Conservation (phyloP, 257 asterid species). For the Forsythia suspensa region DNA sequence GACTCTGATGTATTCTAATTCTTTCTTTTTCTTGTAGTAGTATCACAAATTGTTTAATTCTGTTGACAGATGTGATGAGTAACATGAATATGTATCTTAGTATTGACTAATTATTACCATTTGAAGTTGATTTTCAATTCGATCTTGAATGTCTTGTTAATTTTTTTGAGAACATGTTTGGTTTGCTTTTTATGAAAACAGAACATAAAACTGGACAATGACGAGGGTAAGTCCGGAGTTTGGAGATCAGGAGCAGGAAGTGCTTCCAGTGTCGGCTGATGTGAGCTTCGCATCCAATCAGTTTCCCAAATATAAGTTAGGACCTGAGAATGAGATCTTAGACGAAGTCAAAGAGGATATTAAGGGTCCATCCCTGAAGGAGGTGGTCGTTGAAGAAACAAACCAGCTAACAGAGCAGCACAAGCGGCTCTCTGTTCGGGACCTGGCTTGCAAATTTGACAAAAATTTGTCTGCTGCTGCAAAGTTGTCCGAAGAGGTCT, state of each 20-base stretch:
- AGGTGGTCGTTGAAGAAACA: constrained; percentile 71
- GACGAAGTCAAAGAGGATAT: constrained; percentile 73
- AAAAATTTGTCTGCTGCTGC: constrained; percentile 97
- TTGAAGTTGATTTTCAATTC: background rate
- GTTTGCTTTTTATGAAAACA: constrained; percentile 17
- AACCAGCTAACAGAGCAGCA: constrained; percentile 76
- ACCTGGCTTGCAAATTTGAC: constrained; percentile 93
- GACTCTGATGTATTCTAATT: background rate
- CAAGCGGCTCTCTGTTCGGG: constrained; percentile 91
- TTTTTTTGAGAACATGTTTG: background rate
- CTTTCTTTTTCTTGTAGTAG: background rate
- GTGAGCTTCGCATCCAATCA: constrained; percentile 66
- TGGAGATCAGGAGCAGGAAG: constrained; percentile 58
- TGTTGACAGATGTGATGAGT: background rate
- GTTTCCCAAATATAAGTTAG: constrained; percentile 87
- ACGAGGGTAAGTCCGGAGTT: constrained; percentile 88
- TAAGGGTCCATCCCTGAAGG: constrained; percentile 83
- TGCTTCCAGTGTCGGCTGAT: constrained; percentile 66
- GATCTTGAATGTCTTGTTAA: background rate
- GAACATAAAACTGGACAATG: constrained; percentile 44
- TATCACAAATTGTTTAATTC: background rate
- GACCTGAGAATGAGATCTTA: constrained; percentile 76
- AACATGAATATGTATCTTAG: background rate
- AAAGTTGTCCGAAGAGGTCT: constrained; percentile 83
- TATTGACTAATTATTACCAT: background rate